Evolutionary conservation across 208 protist genomes (phyloP).

Genomic region (Leishmania lainsoni): DNA sequence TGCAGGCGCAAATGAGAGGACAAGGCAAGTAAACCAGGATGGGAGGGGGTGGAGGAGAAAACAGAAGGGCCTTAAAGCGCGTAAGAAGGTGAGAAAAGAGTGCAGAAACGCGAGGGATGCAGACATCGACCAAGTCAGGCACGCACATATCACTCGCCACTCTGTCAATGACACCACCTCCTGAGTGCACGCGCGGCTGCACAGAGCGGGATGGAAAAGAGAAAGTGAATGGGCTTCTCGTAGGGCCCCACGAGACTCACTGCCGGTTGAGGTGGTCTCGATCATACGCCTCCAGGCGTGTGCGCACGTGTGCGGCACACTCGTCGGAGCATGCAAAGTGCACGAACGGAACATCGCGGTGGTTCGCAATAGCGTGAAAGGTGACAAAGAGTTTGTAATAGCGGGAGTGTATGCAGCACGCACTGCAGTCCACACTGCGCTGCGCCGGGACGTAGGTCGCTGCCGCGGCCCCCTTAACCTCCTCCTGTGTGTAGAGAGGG

Average conservation of each 20-base stretch:
- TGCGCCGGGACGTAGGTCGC: conserved; percentile 53
- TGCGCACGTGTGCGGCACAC: conserved; percentile 55
- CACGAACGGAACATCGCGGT: conserved; percentile 60
- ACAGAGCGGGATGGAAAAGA: not conserved
- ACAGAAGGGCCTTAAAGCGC: not conserved
- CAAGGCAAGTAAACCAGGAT: not conserved
- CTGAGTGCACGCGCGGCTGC: not conserved
- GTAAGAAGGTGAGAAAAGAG: not conserved
- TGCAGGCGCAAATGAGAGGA: not conserved
- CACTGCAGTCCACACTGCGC: conserved; percentile 70
- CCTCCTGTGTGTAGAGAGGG: conserved; percentile 42
- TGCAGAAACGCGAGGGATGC: too few relatives aligned
- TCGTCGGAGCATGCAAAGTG: conserved; percentile 68
- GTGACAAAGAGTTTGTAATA: conserved; percentile 62
- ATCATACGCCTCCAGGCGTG: conserved; percentile 59
- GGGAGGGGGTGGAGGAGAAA: not conserved
- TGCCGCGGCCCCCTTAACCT: conserved; percentile 49
- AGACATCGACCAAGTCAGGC: not conserved
- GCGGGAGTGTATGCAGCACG: conserved; percentile 63
- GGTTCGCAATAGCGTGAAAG: conserved; percentile 53
- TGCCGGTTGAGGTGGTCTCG: conserved; percentile 10
- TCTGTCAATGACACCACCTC: not conserved
- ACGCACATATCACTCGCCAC: not conserved
- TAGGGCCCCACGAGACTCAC: not conserved
- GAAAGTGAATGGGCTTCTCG: not conserved